Percentiles rank a stretch among this genome's conserved stretches.
phyloP scores from a whole-genome alignment of 225 moss, liverwort and hornwort species.

The Physcomitrium patens region DNA sequence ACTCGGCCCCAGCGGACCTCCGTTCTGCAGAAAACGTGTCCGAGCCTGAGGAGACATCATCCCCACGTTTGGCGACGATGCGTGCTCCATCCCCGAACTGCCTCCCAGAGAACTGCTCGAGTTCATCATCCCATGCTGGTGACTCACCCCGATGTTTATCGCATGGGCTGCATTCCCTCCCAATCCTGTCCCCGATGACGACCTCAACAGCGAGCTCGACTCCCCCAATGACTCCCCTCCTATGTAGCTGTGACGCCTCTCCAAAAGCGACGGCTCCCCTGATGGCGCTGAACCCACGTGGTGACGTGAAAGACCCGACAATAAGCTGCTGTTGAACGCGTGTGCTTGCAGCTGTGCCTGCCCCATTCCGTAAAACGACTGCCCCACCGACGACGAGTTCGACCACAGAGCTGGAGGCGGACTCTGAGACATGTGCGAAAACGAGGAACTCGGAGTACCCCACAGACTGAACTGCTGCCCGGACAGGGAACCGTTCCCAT shows the following conservation, averaged over 20 bases:
- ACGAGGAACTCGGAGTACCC: slow-evolving; percentile 81
- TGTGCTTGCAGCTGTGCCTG: slow-evolving; percentile 83
- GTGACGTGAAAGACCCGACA: slow-evolving; percentile 66
- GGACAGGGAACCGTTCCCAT: slow-evolving; percentile 74
- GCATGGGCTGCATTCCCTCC: slow-evolving; percentile 82
- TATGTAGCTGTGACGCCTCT: slow-evolving; percentile 84
- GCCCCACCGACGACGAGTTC: slow-evolving; percentile 77
- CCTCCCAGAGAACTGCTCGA: slow-evolving; percentile 69
- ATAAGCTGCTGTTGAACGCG: slow-evolving; percentile 75
- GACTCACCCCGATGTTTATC: slow-evolving; percentile 77
- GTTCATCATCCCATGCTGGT: slow-evolving; percentile 67
- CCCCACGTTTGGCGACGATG: slow-evolving; percentile 73
- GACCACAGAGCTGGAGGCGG: slow-evolving; percentile 92
- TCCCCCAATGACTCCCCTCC: slow-evolving; percentile 87
- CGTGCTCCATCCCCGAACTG: slow-evolving; percentile 75
- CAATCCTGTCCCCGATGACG: slow-evolving; percentile 71
- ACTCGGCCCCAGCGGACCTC: slow-evolving; percentile 68
- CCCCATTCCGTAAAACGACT: slow-evolving; percentile 76
- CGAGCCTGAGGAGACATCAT: slow-evolving; percentile 93
- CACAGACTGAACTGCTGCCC: slow-evolving; percentile 83
- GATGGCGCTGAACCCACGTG: slow-evolving; percentile 95
- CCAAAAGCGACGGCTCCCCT: slow-evolving; percentile 81
- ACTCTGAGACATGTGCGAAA: slow-evolving; percentile 82
- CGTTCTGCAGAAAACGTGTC: slow-evolving; percentile 76
- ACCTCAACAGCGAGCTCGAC: slow-evolving; percentile 66